Base-by-base conservation (phyloP, 352 stramenopile genomes). In the Phytopythium boreale region DNA sequence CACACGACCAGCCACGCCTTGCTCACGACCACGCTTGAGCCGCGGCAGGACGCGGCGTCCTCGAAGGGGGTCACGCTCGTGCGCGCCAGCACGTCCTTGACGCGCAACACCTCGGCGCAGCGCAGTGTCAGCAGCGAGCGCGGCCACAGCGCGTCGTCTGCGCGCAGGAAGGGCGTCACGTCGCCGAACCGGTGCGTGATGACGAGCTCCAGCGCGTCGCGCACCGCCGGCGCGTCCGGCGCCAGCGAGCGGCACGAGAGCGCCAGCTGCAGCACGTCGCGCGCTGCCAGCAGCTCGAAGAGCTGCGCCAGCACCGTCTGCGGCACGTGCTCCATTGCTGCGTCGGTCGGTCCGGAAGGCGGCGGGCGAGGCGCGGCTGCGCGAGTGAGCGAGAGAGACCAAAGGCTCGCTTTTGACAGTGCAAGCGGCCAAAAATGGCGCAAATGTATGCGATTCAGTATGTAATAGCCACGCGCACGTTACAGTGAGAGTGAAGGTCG, bases 1-100 rank as follows among this genome's bases (percentile, higher is more conserved):
- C 77, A 93, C 37, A 81, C 81, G 26, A 88, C 68, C 26, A 91
- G 74, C 82, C 85, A 96, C 29, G 84, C 77, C 56, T 83, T 87
- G 64, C 82, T 88, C 49, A 93, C 71, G 22, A 94, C 60, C 36
- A 95, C 78, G 50, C 70, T 75, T 9, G 67, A 72, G 11, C 73
- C 70, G 17, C 70, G 56, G 39, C 75, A 78, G 10, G 58, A 61
- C 14, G 70, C 62, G 0, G 68, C 70, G 27, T 86, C 76, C 19
- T 94, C 82, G 22, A 69, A 78, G 15, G 83, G 74, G 22, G 64
- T 27, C 8, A 79, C 64, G 22, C 55, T 17, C 3, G 74, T 74
- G 27, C 61, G 74, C 2, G 69, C 66, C 22, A 94, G 64, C 34
- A 88, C 57, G 27, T 77, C 68, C 61, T 91, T 91, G 20, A 94